Evolutionary conservation across 345 rosid genomes (phyloP), one percentile per base, ranked within the genome.

Genomic region (Euphorbia pulcherrima): DNA sequence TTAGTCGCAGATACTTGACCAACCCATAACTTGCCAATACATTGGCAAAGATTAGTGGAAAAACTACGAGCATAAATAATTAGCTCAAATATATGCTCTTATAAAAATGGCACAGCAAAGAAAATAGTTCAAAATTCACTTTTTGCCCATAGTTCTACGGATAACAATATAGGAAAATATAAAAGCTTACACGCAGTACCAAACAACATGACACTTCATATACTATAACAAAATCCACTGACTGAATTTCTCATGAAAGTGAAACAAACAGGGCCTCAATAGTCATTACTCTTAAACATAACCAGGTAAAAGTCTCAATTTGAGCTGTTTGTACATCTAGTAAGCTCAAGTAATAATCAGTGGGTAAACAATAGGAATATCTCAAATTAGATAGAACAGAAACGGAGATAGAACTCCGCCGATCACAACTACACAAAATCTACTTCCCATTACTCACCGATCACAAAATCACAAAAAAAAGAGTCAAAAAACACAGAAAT

Each of bases 281-380:
- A 61, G 2, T 50, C n/a, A n/a, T n/a, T n/a, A n/a, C 24, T 10
- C 23, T 37, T 26, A 62, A 70, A 33, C 26, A 40, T 40, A 30
- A 39, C 17, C 8, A 53, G 8, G 23, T 3, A 46, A 4, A 68
- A 40, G 13, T 13, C 52, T 30, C 50, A 9, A 52, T 33, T 51
- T n/a, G 8, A 2, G 5, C 37, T 33, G 37, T 33, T 33, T 33
- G 52, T 8, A 39, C 52, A 14, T 24, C 52, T 18, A 46, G 46
- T 26, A 51, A 4, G 47, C 64, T 18, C 27, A 64, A 46, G 35
- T 54, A 65, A 16, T 13, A 8, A 70, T 46, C 65, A 67, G 8
- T 24, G n/a, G 18, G 24, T 20, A 21, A 72, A 28, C 56, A 58
- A 51, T n/a, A 24, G 29, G 51, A 79, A 71, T 68, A 74, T 74